Evolutionary conservation across 345 rosid species (phyloP).

Genomic region (Populus simonii): DNA sequence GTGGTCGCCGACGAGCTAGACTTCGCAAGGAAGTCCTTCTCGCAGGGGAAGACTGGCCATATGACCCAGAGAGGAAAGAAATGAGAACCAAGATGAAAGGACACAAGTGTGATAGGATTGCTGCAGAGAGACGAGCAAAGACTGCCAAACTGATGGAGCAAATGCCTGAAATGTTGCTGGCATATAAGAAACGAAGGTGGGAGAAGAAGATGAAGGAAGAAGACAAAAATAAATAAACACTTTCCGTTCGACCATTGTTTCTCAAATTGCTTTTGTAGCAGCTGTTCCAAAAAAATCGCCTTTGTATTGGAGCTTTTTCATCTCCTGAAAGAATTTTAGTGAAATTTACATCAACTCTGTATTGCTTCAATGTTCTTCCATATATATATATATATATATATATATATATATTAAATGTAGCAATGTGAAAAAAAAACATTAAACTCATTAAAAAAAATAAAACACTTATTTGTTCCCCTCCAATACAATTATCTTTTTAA

Average conservation of each 20-base stretch:
- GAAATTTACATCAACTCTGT: not conserved
- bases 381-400: no score
- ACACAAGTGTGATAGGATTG: slow-evolving; percentile 71
- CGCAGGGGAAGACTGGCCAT: slow-evolving; percentile 80
- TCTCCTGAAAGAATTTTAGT: not conserved
- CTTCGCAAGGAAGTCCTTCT: slow-evolving; percentile 80
- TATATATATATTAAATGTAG: no score
- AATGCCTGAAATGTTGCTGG: slow-evolving; percentile 82
- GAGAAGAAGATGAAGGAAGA: slow-evolving; percentile 94
- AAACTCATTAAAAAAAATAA: no score
- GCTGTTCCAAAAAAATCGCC: not conserved
- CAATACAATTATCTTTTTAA: accelerated
- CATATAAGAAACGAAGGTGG: slow-evolving; percentile 93
- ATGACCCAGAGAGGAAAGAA: slow-evolving; percentile 84
- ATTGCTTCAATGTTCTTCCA: not conserved
- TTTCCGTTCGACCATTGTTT: not conserved
- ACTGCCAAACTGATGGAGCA: slow-evolving; percentile 79
- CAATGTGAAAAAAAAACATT: no score
- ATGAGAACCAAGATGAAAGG: slow-evolving; percentile 85
- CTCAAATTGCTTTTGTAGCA: not conserved
- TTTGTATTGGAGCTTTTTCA: not conserved
- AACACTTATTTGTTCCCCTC: no score
- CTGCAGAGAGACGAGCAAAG: slow-evolving; percentile 81
- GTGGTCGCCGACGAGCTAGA: slow-evolving; percentile 79
- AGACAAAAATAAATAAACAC: slow-evolving; percentile 40